Evolutionary conservation across 2,329 filamentous ascomycete genomes (phyloP).

Genomic region (Cucurbitaria berberidis): DNA sequence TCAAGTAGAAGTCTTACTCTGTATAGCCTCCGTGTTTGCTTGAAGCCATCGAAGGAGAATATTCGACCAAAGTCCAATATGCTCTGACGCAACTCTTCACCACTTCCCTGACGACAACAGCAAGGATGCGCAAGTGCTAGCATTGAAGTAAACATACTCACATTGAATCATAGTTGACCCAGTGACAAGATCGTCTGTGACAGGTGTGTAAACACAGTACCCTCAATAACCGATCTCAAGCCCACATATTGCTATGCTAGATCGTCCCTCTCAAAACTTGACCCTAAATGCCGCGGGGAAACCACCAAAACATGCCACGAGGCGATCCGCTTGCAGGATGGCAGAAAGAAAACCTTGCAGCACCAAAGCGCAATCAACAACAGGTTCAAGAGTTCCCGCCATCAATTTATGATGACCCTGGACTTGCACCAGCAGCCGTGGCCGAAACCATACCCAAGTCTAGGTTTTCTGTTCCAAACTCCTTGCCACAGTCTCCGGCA

Average conservation of each 20-base stretch:
- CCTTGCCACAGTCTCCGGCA: neutral
- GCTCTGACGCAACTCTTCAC: no score
- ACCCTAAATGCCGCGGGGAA: neutral
- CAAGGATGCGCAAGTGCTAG: no score
- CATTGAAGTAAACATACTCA: neutral
- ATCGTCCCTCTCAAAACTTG: neutral
- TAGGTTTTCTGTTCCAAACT: neutral
- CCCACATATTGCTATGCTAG: no score
- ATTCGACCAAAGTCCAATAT: no score
- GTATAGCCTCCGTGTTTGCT: no score
- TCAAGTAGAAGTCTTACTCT: no score
- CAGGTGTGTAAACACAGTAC: no score
- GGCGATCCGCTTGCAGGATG: conserved; percentile 6
- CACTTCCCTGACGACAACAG: no score
- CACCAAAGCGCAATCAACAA: neutral
- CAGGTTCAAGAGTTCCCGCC: neutral
- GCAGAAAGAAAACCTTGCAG: conserved; percentile 3
- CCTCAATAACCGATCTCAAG: no score
- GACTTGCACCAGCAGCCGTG: neutral
- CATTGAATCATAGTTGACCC: neutral
- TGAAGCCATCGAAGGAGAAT: no score
- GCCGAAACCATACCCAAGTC: neutral
- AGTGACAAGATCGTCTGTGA: neutral
- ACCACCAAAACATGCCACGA: neutral
- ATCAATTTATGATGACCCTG: neutral